These are phyloP conservation scores for Candida coquimbonensis DNA, from an alignment of 805 yeast species.

Conservation along the genomic window DNA sequence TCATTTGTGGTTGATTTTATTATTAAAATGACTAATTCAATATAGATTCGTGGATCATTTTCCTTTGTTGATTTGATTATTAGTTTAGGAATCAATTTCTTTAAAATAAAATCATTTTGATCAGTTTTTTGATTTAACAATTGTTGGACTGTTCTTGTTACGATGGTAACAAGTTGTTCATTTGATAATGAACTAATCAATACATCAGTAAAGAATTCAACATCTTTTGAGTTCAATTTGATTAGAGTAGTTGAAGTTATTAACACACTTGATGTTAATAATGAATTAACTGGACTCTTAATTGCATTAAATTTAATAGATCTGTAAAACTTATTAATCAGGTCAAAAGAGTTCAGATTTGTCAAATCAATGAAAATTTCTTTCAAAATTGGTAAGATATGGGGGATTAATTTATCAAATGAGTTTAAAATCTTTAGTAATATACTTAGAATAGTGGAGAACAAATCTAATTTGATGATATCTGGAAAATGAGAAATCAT, in stretches of 20 bases:
- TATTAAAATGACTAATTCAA: constrained; percentile 24
- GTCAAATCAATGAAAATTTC: constrained; percentile 33
- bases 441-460: constrained; percentile 58
- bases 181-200: constrained; percentile 31
- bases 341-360: constrained; percentile 21
- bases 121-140: constrained; percentile 31
- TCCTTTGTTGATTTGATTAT: constrained; percentile 26
- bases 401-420: constrained; percentile 39
- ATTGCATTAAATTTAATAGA: constrained; percentile 27
- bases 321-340: constrained; percentile 31
- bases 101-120: constrained; percentile 33
- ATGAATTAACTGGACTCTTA: constrained; percentile 26
- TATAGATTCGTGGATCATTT: constrained; percentile 20
- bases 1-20: constrained; percentile 9
- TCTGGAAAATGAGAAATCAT: constrained; percentile 63
- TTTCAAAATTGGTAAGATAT: constrained; percentile 45
- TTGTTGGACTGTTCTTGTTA: constrained; percentile 57
- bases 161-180: constrained; percentile 31
- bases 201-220: constrained; percentile 27
- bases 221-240: constrained; percentile 29
- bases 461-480: constrained; percentile 62
- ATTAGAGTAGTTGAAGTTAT: constrained; percentile 33
- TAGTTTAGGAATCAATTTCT: constrained; percentile 39
- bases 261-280: constrained; percentile 39
- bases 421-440: constrained; percentile 31